These are phyloP conservation scores for Pelargonium citronellum DNA, from an alignment of 441 rosid genomes.

Conservation along the genomic window DNA sequence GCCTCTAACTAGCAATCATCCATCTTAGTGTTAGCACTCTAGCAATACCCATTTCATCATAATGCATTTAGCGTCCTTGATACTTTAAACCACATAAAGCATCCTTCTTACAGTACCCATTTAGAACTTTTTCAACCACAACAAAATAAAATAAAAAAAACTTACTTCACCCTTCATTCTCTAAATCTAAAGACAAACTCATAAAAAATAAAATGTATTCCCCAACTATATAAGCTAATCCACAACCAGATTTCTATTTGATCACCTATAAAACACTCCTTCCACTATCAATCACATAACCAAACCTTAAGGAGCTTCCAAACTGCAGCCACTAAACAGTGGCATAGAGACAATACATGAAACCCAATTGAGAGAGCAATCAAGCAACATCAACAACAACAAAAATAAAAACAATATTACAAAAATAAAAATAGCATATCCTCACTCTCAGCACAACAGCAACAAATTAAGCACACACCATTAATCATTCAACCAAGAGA, in stretches of 20 bases:
- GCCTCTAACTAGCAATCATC: too few relatives aligned
- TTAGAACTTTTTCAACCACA: too few relatives aligned
- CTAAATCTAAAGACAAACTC: not conserved
- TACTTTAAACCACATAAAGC: not conserved
- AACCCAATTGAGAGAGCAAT: not conserved
- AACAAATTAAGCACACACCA: conserved; percentile 1
- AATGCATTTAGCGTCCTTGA: not conserved
- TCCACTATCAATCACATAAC: not conserved
- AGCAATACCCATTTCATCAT: too few relatives aligned
- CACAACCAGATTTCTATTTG: not conserved
- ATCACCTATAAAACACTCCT: not conserved
- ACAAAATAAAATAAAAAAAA: not conserved
- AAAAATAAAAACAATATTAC: not conserved
- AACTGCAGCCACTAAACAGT: not conserved
- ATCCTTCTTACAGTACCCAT: too few relatives aligned
- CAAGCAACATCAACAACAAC: not conserved
- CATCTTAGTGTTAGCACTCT: too few relatives aligned
- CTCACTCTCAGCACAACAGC: not conserved
- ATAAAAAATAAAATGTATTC: not conserved
- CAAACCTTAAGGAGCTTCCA: not conserved
- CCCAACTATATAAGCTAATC: not conserved
- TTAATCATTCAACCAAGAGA: too few relatives aligned
- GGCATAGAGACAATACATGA: not conserved
- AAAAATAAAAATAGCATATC: not conserved
- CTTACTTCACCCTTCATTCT: not conserved